Evolutionary conservation across 2,329 filamentous ascomycete species (phyloP).

Genomic region (Trichoderma guizhouense): DNA sequence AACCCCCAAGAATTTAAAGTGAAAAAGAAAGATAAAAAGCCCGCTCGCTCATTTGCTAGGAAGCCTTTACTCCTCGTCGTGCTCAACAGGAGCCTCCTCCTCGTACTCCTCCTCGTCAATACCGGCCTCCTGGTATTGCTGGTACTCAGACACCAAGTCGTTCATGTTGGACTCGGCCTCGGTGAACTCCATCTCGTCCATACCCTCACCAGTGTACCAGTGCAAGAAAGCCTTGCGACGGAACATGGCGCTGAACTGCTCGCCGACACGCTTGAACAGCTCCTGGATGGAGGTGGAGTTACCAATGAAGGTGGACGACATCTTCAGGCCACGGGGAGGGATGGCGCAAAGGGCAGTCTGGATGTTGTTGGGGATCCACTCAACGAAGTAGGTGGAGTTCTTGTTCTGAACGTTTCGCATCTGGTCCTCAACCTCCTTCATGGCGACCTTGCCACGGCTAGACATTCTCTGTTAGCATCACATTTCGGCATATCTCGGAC

Average conservation of each 20-base stretch:
- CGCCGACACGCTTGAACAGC: conserved; percentile 99
- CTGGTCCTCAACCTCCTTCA: conserved; percentile 99
- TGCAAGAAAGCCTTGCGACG: conserved; percentile 99
- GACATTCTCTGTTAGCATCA: conserved; percentile 18
- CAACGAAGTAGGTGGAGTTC: conserved; percentile 99
- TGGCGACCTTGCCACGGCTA: conserved; percentile 96
- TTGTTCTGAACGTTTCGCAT: conserved; percentile 99
- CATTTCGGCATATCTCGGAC: background rate
- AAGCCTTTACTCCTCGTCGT: conserved; percentile 16
- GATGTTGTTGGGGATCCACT: conserved; percentile 99
- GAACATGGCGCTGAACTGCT: conserved; percentile 99
- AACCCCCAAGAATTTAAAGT: conserved; percentile 6
- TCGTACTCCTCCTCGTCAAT: conserved; percentile 95
- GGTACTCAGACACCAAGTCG: conserved; percentile 98
- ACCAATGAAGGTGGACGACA: conserved; percentile 98
- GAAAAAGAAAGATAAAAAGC: background rate
- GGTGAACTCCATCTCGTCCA: conserved; percentile 99
- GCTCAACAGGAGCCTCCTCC: conserved; percentile 64
- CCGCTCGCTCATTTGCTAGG: background rate
- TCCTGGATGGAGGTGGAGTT: conserved; percentile 99
- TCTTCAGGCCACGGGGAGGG: conserved; percentile 94
- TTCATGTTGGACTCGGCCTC: conserved; percentile 99
- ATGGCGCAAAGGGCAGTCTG: conserved; percentile 99
- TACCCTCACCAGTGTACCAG: conserved; percentile 99
- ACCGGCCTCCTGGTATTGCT: conserved; percentile 99